Evolutionary conservation across 2,329 filamentous ascomycete species (phyloP).

Genomic region (Alternaria conjuncta): DNA sequence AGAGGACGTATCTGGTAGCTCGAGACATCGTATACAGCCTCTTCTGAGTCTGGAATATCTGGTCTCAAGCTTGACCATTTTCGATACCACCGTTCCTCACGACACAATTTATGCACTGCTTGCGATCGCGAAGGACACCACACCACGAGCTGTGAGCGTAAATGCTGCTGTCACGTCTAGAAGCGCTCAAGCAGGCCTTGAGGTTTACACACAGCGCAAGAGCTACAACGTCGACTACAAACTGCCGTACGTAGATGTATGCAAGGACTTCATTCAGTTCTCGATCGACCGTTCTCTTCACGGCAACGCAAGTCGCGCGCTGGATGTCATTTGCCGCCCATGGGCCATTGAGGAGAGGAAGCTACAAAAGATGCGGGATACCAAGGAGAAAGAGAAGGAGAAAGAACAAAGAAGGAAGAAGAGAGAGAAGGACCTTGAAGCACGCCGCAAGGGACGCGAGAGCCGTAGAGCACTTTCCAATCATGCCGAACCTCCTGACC

Average conservation of each 20-base stretch:
- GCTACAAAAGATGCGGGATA: neutral
- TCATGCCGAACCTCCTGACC: no score
- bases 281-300: neutral
- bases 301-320: neutral
- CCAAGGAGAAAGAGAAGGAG: neutral
- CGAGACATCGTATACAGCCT: neutral
- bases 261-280: neutral
- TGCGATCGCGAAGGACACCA: neutral
- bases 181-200: neutral
- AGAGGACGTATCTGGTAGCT: neutral
- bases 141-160: neutral
- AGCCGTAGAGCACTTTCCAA: no score
- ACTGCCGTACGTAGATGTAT: neutral
- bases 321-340: neutral
- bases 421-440: neutral
- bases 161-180: neutral
- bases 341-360: neutral
- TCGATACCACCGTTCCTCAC: neutral
- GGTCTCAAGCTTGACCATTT: neutral
- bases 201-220: neutral
- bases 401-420: neutral
- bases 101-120: neutral
- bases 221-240: neutral
- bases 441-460: no score
- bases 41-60: neutral